Evolutionary conservation across 352 stramenopile species (phyloP), one percentile per base, ranked within the genome.

Genomic region (Blastocystis sp.): DNA sequence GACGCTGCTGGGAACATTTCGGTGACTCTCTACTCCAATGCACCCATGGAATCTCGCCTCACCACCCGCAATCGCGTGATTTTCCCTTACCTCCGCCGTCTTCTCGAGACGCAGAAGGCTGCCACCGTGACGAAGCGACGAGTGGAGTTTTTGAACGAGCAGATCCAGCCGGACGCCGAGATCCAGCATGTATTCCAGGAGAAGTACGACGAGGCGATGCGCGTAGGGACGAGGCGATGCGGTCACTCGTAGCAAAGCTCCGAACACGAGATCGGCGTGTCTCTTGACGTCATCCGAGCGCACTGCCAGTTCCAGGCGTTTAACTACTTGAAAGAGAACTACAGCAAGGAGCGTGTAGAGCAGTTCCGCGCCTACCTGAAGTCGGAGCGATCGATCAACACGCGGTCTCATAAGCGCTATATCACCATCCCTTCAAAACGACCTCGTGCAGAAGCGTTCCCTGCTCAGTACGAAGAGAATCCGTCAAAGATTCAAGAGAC

Each of bases 81-180:
- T 41, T 80, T 80, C 70, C 70, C 70, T 11, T 80, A 80, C 20
- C 70, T 80, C 3, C 70, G 70, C 34, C 70, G 70, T 23, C 37
- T 80, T n/a, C 50, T 80, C 20, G 70, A 80, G 70, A 80, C 70
- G 23, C 70, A 80, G 70, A 80, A 80, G 55, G 70, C 70, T 18
- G 70, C 70, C 3, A 26, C 45, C 45, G 70, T 80, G 70, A 80
- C 70, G 41, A 80, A 80, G 70, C 70, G 70, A 18, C 70, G 70
- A 11, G 70, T 80, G 11, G 70, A 80, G 45, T 63, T 62, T 41
- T 34, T 80, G 70, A 80, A 80, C 45, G 70, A 80, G 39, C 70
- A 80, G 70, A 62, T 80, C 15, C 70, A 62, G 70, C 70, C 70
- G 26, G 39, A 62, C 26, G 70, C 53, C 13, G 70, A 80, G 70